These are phyloP conservation scores for Raffaelea ambrosiae DNA, from an alignment of 2,329 filamentous ascomycete genomes.

Conservation along the genomic window DNA sequence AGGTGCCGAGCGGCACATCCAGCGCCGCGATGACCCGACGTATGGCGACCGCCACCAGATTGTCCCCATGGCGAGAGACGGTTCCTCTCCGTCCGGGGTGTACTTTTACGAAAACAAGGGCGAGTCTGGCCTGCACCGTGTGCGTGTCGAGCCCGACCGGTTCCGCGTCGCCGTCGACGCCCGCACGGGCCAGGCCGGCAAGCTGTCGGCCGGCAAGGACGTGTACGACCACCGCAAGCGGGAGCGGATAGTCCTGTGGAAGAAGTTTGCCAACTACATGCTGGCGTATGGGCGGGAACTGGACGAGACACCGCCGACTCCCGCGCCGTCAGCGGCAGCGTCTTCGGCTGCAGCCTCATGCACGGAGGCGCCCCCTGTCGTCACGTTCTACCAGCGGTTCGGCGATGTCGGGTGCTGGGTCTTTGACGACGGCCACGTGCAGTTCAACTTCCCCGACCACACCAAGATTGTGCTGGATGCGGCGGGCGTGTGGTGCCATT, in stretches of 20 bases:
- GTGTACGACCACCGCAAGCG: slow-evolving; percentile 58
- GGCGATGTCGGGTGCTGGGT: slow-evolving; percentile 77
- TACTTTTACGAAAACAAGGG: slow-evolving; percentile 69
- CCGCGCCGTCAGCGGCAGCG: background rate
- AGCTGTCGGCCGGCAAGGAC: slow-evolving; percentile 54
- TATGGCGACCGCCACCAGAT: slow-evolving; percentile 53
- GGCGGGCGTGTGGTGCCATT: slow-evolving; percentile 67
- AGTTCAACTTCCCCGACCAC: slow-evolving; percentile 85
- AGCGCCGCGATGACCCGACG: slow-evolving; percentile 45
- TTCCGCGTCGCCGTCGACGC: slow-evolving; percentile 48
- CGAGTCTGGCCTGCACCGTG: slow-evolving; percentile 51
- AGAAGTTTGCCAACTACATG: slow-evolving; percentile 70
- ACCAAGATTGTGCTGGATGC: slow-evolving; percentile 75
- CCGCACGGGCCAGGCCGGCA: slow-evolving; percentile 47
- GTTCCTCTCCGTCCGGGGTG: slow-evolving; percentile 32
- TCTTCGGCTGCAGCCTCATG: background rate
- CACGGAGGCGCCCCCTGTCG: slow-evolving; percentile 37
- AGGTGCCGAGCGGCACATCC: slow-evolving; percentile 62
- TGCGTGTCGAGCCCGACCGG: slow-evolving; percentile 55
- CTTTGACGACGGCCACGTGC: slow-evolving; percentile 68
- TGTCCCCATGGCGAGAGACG: slow-evolving; percentile 45
- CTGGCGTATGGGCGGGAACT: slow-evolving; percentile 66
- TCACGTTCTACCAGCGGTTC: slow-evolving; percentile 74
- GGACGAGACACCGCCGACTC: slow-evolving; percentile 24
- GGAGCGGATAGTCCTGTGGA: slow-evolving; percentile 59